A percentile compares a stretch with the other conserved stretches of the same genome.
Evolutionary conservation across 768 basidiomycete species (phyloP).

Genomic region (Macrocybe gigantea): DNA sequence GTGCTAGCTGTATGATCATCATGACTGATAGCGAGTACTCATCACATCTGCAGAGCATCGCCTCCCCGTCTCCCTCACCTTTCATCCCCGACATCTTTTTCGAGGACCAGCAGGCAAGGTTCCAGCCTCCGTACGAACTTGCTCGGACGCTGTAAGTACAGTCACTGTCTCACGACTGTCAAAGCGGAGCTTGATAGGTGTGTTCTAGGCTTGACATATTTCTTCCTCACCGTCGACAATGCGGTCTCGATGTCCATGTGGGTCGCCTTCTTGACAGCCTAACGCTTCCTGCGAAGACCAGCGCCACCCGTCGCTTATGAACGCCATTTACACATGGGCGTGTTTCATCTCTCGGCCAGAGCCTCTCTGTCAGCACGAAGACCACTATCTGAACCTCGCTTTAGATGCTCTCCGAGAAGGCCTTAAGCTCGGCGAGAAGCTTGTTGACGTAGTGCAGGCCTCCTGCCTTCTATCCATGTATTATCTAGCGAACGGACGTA

Average conservation of each 20-base stretch:
- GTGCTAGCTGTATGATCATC: background rate
- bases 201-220: constrained; percentile 64
- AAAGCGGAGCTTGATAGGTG: constrained; percentile 8
- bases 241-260: constrained; percentile 65
- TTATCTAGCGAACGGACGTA: constrained; percentile 70
- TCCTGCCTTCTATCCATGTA: constrained; percentile 73
- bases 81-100: constrained; percentile 42
- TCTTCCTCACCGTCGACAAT: constrained; percentile 68
- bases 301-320: constrained; percentile 72
- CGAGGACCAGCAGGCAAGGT: constrained; percentile 43
- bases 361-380: constrained; percentile 64
- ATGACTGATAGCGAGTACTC: constrained; percentile 4
- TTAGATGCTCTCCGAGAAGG: constrained; percentile 61
- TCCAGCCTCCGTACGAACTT: constrained; percentile 51
- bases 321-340: constrained; percentile 79
- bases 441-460: constrained; percentile 70
- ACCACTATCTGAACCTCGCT: constrained; percentile 60
- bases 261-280: constrained; percentile 60
- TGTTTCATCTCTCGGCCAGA: constrained; percentile 75
- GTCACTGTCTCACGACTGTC: constrained; percentile 2
- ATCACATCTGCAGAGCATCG: constrained; percentile 23
- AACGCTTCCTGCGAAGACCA: constrained; percentile 49
- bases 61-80: constrained; percentile 49
- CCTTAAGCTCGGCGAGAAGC: constrained; percentile 46
- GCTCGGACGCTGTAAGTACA: constrained; percentile 58